phyloP scores from a whole-genome alignment of 2,329 filamentous ascomycete genomes.

The Aphanoascus verrucosus region DNA sequence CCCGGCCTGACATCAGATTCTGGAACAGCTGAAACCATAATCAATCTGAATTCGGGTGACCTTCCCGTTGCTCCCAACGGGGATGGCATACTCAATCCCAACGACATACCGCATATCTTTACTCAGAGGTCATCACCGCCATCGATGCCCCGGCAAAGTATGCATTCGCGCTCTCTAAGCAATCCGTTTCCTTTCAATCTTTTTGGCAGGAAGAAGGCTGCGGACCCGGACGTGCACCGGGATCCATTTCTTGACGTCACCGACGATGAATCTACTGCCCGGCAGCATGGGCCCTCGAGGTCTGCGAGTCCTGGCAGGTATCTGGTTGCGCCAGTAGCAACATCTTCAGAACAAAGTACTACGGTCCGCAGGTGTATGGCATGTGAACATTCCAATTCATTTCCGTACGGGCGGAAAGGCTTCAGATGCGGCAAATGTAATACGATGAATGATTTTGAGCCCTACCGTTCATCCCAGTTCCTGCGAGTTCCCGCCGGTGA shows the following conservation, averaged over 20 bases:
- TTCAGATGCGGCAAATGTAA: conserved; percentile 78
- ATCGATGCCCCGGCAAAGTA: conserved; percentile 16
- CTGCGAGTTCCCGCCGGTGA: conserved; percentile 1
- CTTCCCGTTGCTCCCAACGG: not conserved
- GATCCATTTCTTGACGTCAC: conserved; percentile 33
- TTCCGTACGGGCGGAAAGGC: conserved; percentile 60
- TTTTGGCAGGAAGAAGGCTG: conserved; percentile 48
- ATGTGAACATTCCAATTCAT: conserved; percentile 68
- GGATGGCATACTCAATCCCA: not conserved
- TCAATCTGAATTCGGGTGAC: not conserved
- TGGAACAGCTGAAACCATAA: conserved; percentile 1
- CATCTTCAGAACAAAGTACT: conserved; percentile 49
- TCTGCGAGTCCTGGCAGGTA: conserved; percentile 28
- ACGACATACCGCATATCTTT: not conserved
- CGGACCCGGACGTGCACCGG: conserved; percentile 43
- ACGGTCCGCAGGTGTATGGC: conserved; percentile 77
- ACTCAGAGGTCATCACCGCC: not conserved
- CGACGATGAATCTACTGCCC: conserved; percentile 16
- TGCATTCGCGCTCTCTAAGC: conserved; percentile 60
- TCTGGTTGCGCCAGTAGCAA: conserved; percentile 24
- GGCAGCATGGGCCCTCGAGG: conserved; percentile 12
- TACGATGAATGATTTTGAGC: conserved; percentile 69
- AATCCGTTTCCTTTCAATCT: conserved; percentile 62
- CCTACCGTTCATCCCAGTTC: conserved; percentile 23
- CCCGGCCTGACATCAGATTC: not conserved